Evolutionary conservation across 2,329 filamentous ascomycete species (phyloP).

Genomic region (Rhinocladiella similis): DNA sequence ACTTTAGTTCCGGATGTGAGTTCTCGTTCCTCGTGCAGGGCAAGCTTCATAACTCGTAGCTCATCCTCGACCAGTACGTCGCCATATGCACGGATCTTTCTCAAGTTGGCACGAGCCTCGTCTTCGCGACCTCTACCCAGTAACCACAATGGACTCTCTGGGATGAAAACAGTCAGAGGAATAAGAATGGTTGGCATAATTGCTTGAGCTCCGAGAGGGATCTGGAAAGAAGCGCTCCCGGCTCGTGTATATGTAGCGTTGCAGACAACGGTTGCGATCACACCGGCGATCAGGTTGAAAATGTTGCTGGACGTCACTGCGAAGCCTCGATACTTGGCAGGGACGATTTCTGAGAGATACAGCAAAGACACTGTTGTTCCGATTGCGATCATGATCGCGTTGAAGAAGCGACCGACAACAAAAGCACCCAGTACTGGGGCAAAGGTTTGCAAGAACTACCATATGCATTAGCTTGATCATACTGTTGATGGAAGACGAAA

Average conservation of each 20-base stretch:
- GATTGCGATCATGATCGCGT: conserved; percentile 32
- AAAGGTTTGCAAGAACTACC: conserved; percentile 36
- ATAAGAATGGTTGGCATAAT: conserved; percentile 35
- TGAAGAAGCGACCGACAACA: conserved; percentile 36
- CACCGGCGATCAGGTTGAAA: conserved; percentile 10
- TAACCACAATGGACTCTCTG: conserved; percentile 39
- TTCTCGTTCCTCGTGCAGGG: conserved; percentile 32
- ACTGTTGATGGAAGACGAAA: too few relatives aligned
- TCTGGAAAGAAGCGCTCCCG: conserved; percentile 33
- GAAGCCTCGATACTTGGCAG: conserved; percentile 35
- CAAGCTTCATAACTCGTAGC: conserved; percentile 34
- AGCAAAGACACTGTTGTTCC: conserved; percentile 11
- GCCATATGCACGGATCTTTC: conserved; percentile 35
- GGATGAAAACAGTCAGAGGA: conserved; percentile 33
- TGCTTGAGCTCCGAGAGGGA: conserved; percentile 39
- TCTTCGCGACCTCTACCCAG: conserved; percentile 33
- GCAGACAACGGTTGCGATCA: conserved; percentile 37
- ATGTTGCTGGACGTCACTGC: conserved; percentile 25
- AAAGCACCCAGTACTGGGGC: conserved; percentile 37
- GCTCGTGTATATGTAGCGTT: conserved; percentile 32
- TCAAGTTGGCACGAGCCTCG: conserved; percentile 34
- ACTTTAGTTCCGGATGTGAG: conserved; percentile 32
- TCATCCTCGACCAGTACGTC: conserved; percentile 36
- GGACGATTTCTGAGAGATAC: conserved; percentile 40
- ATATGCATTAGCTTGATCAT: too few relatives aligned